Evolutionary conservation across 768 basidiomycete genomes (phyloP), one percentile per base, ranked within the genome.

Genomic region (Kwoniella dejecticola): DNA sequence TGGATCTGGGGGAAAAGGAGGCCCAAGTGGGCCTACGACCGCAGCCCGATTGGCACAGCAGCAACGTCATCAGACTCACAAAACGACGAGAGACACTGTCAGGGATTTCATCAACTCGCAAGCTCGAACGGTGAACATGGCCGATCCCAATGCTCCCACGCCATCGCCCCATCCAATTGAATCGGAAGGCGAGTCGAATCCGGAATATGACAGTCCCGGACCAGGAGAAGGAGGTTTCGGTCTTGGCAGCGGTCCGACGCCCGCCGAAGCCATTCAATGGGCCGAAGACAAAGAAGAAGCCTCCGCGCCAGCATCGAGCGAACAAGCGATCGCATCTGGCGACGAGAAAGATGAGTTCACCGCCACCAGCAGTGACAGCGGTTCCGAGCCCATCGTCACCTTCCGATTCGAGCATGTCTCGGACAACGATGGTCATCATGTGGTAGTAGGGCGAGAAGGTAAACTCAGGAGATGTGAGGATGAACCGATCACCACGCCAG

Each of bases 401-500:
- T 80, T 86, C 63, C 80, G 87, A n/a, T 89, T 88, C 64, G 81
- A 87, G 70, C 85, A 89, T 72, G 77, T 82, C 10, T 79, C 85
- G 56, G 85, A 87, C 52, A 85, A 83, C 15, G 79, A 89, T 67
- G 89, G 89, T 0, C 82, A 89, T 66, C 87, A 89, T 76, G 81
- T 89, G 27, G 82, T 91, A 0, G 77, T 86, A 4, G 89, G 89
- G 0, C 76, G 87, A 13, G 88, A 89, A 70, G 89, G 88, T 0
- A 80, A 82, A 27, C 69, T 90, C 21, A 77, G 82, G 45, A 81
- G 80, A 57, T 91, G 89, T 67, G 89, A 91, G 74, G 89, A 91
- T 71, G 89, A 91, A 87, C 90, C 90, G 0, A 92, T 92, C 48
- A 85, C 86, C 0, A 86, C 87, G 0, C 90, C 89, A 12, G 90